These are phyloP conservation scores for Penicillium malachiteum DNA, from an alignment of 495 filamentous ascomycete species.

Conservation along the genomic window DNA sequence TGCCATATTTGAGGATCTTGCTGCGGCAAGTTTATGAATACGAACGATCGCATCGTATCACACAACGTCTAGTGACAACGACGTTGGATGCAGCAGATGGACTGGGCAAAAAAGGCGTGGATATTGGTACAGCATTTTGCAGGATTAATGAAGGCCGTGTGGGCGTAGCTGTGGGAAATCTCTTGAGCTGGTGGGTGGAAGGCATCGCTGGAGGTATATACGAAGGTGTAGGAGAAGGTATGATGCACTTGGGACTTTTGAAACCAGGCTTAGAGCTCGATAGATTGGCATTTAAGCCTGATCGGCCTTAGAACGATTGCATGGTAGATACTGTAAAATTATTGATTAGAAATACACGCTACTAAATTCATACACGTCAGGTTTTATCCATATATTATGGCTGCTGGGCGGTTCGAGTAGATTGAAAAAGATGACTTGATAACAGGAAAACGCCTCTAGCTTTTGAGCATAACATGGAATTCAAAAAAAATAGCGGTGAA, in stretches of 20 bases:
- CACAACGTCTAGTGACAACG: conserved; percentile 50
- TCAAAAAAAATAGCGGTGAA: no score
- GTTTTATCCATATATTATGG: neutral
- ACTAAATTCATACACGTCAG: no score
- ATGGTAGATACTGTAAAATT: no score
- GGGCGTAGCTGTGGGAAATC: conserved; percentile 48
- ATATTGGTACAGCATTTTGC: conserved; percentile 48
- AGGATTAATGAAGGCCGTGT: conserved; percentile 57
- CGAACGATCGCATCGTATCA: conserved; percentile 63
- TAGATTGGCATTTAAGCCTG: conserved; percentile 11
- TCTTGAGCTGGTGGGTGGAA: conserved; percentile 57
- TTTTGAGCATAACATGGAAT: no score
- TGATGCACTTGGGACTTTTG: conserved; percentile 46
- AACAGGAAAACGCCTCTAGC: no score
- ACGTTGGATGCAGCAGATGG: conserved; percentile 52
- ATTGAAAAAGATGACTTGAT: no score
- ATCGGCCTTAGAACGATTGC: conserved; percentile 1
- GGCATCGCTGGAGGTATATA: conserved; percentile 61
- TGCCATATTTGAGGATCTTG: conserved; percentile 59
- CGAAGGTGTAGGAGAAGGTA: conserved; percentile 63
- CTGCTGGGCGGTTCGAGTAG: no score
- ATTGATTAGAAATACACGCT: no score
- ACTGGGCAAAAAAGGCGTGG: conserved; percentile 50
- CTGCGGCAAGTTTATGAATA: conserved; percentile 54
- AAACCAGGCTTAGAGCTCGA: conserved; percentile 28